Evolutionary conservation across 371 early-diverging fungal genomes (phyloP).

Genomic region (Polyrhizophydium stewartii): DNA sequence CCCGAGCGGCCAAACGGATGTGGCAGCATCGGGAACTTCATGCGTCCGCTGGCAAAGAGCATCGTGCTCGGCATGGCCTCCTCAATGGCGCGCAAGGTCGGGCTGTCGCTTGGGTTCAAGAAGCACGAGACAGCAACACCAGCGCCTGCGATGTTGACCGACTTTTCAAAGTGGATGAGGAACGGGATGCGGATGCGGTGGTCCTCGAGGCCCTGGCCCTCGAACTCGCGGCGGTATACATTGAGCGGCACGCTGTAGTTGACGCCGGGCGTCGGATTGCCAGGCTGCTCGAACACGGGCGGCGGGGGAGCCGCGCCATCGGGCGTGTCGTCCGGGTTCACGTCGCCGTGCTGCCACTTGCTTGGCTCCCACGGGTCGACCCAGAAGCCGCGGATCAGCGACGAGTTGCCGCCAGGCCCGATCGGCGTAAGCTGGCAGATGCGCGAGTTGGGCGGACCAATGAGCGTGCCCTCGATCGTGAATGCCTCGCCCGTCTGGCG

Average conservation of each 20-base stretch:
- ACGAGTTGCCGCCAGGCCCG: background rate
- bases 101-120: background rate
- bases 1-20: background rate
- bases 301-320: background rate
- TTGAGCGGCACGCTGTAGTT: background rate
- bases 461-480: background rate
- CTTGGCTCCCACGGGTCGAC: background rate
- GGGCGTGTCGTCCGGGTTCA: too few relatives aligned
- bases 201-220: background rate
- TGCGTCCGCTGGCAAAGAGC: background rate
- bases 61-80: background rate
- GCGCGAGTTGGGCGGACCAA: constrained; percentile 2
- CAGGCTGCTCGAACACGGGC: background rate
- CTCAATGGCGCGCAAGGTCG: background rate
- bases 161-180: background rate
- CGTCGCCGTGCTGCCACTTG: too few relatives aligned
- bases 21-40: background rate
- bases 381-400: background rate
- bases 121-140: background rate
- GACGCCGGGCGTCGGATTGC: background rate
- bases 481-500: background rate
- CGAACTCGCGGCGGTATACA: background rate
- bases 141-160: background rate
- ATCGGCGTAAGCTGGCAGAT: background rate
- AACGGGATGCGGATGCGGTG: constrained; percentile 1